Evolutionary conservation across 257 asterid species (phyloP).

Genomic region (Orobanche coerulescens): DNA sequence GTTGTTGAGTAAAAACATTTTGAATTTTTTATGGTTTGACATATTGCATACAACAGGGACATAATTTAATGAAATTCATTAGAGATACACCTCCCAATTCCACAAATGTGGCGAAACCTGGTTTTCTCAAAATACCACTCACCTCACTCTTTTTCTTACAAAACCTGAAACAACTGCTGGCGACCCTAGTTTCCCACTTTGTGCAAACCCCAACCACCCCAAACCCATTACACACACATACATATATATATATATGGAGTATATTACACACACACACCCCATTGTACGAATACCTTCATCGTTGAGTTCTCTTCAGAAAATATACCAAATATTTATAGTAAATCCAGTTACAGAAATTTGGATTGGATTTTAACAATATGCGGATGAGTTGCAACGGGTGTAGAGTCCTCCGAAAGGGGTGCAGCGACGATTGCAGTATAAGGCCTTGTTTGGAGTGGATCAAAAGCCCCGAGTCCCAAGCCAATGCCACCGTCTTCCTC

Average conservation of each 20-base stretch:
- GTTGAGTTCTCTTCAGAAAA: background rate
- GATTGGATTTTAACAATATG: constrained; percentile 35
- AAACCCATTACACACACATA: background rate
- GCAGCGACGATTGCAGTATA: constrained; percentile 72
- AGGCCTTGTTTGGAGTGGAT: constrained; percentile 83
- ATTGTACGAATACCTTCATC: background rate
- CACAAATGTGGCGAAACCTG: constrained; percentile 48
- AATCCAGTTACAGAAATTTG: background rate
- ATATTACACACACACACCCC: background rate
- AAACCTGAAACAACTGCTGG: constrained; percentile 27
- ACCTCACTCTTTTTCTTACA: background rate
- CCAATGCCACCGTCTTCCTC: constrained; percentile 78
- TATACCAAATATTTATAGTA: background rate
- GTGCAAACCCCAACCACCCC: background rate
- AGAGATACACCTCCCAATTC: constrained; percentile 47
- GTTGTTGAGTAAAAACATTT: background rate
- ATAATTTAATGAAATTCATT: constrained; percentile 8
- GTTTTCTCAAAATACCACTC: constrained; percentile 28
- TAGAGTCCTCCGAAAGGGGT: constrained; percentile 73
- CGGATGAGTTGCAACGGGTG: constrained; percentile 86
- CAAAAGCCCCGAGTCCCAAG: constrained; percentile 61
- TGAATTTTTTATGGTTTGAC: background rate
- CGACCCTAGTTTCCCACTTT: constrained; percentile 34
- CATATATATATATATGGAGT: background rate
- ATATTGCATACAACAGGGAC: background rate